Conservation (phyloP, 106 monocot species). For the Acorus gramineus region DNA sequence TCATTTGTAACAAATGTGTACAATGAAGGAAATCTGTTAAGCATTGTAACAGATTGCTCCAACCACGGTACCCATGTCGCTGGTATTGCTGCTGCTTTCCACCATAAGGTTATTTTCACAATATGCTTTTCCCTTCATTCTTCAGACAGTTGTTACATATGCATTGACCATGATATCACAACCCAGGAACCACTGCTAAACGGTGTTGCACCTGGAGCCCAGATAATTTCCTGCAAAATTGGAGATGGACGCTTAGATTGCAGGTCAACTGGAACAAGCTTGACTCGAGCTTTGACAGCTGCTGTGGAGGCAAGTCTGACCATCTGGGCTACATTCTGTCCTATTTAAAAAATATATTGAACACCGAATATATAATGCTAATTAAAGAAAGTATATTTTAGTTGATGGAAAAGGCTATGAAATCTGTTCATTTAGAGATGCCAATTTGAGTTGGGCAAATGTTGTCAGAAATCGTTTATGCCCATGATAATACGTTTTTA, state of each 20-base stretch:
- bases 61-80: constrained; percentile 99
- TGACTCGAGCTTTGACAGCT: constrained; percentile 81
- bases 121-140: not conserved
- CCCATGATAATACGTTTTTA: no score
- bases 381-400: no score
- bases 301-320: constrained; percentile 59
- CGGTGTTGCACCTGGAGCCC: constrained; percentile 31
- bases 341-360: not conserved
- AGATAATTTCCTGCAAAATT: constrained; percentile 90
- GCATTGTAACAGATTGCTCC: constrained; percentile 96
- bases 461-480: no score
- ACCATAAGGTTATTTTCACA: constrained; percentile 51
- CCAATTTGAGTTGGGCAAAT: no score
- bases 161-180: constrained; percentile 3
- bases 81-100: constrained; percentile 86
- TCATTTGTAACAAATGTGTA: constrained; percentile 91
- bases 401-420: no score
- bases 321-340: not conserved
- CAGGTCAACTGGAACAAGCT: constrained; percentile 93
- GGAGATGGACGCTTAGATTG: constrained; percentile 88
- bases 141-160: no score
- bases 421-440: no score
- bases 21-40: constrained; percentile 89
- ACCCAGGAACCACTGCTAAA: constrained; percentile 82
- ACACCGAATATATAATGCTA: not conserved